Evolutionary conservation across 176 grass and related monocot genomes (phyloP).

Genomic region (Bonia amplexicaulis): DNA sequence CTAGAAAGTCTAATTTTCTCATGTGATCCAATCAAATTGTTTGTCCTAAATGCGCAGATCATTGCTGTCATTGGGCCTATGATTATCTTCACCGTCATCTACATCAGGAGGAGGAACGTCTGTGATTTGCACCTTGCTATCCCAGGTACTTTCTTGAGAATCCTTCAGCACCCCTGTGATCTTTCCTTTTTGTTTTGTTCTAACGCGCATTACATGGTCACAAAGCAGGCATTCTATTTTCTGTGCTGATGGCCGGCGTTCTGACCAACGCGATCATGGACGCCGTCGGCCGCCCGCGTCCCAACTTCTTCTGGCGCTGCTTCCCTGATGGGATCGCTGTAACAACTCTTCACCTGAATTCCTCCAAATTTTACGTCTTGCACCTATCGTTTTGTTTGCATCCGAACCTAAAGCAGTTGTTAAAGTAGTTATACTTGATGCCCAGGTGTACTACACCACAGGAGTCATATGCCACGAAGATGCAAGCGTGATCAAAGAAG

Average conservation of each 20-base stretch:
- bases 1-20: no score
- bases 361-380: neutral
- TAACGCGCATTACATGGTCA: neutral
- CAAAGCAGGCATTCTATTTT: no score
- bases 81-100: constrained; percentile 17
- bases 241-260: no score
- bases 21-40: neutral
- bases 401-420: neutral
- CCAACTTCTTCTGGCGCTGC: no score
- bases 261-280: no score
- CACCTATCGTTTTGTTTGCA: neutral
- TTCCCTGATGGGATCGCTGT: constrained; percentile 47
- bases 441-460: constrained; percentile 38
- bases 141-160: neutral
- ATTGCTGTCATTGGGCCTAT: constrained; percentile 40
- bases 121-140: constrained; percentile 50
- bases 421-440: neutral
- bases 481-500: constrained; percentile 45
- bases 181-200: no score
- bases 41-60: constrained; percentile 2
- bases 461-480: constrained; percentile 43
- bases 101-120: constrained; percentile 18
- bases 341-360: neutral
- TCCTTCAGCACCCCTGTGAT: neutral
- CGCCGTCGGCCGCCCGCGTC: no score